Percentiles rank a stretch among this genome's conserved stretches.
phyloP scores from a whole-genome alignment of 805 yeast genomes.

The Wickerhamomyces pijperi region DNA sequence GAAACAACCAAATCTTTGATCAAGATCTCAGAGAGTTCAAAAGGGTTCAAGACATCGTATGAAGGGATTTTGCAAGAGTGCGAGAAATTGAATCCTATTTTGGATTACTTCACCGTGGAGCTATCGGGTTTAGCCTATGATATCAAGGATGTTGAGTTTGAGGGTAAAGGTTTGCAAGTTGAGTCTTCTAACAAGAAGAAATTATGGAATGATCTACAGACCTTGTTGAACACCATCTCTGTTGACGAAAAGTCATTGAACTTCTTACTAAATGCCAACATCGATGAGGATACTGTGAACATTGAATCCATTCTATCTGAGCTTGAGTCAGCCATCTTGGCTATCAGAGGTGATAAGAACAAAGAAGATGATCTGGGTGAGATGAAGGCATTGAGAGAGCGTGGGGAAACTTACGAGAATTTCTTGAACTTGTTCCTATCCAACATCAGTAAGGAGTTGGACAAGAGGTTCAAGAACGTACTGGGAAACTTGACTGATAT shows the following conservation, averaged over 20 bases:
- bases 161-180: constrained; percentile 75
- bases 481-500: constrained; percentile 16
- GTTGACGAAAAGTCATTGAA: constrained; percentile 45
- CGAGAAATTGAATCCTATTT: constrained; percentile 38
- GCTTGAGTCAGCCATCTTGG: constrained; percentile 52
- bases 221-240: constrained; percentile 60
- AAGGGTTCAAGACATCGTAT: constrained; percentile 30
- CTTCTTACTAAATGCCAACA: constrained; percentile 33
- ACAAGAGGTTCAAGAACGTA: constrained; percentile 28
- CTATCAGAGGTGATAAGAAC: constrained; percentile 40
- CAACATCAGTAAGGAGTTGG: constrained; percentile 33
- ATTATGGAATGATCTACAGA: constrained; percentile 59
- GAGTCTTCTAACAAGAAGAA: constrained; percentile 70
- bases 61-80: constrained; percentile 39
- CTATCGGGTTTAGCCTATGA: constrained; percentile 55
- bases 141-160: constrained; percentile 58
- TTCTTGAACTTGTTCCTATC: constrained; percentile 40
- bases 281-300: constrained; percentile 35
- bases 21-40: constrained; percentile 33
- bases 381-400: constrained; percentile 65
- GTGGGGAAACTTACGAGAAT: constrained; percentile 46
- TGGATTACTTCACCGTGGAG: constrained; percentile 50
- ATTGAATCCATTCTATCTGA: constrained; percentile 47
- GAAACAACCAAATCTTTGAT: constrained; percentile 47
- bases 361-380: constrained; percentile 35